Percentiles rank a stretch among this genome's conserved stretches.
These are phyloP conservation scores for Pichia insulana DNA, from an alignment of 805 yeast species.

Conservation along the genomic window DNA sequence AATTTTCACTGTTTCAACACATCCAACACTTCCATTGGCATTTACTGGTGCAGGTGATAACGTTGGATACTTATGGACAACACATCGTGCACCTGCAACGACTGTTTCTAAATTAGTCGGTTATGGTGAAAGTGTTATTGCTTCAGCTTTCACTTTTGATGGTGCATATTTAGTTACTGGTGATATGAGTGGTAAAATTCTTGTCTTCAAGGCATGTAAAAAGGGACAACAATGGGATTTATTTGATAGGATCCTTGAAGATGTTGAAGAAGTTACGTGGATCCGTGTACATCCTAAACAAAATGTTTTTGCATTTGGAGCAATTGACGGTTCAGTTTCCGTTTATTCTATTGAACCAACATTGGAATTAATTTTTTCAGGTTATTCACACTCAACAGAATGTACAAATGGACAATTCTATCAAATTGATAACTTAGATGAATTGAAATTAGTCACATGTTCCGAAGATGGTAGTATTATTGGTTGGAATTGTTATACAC, in stretches of 20 bases:
- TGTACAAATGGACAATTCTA: conserved; percentile 76
- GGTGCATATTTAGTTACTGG: conserved; percentile 81
- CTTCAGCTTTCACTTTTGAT: conserved; percentile 75
- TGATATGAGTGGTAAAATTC: conserved; percentile 87
- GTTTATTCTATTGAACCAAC: conserved; percentile 66
- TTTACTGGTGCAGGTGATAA: conserved; percentile 96
- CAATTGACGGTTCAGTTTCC: conserved; percentile 90
- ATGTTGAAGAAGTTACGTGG: conserved; percentile 88
- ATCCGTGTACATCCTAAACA: conserved; percentile 69
- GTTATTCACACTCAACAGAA: conserved; percentile 72
- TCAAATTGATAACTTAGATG: conserved; percentile 46
- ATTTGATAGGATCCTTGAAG: conserved; percentile 41
- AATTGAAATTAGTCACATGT: conserved; percentile 58
- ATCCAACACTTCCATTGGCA: conserved; percentile 78
- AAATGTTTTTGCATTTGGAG: conserved; percentile 81
- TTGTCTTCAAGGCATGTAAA: conserved; percentile 60
- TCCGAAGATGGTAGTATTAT: conserved; percentile 83
- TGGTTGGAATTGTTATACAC: conserved; percentile 84
- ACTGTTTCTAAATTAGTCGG: conserved; percentile 69
- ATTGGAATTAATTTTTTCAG: conserved; percentile 65
- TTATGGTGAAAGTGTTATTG: conserved; percentile 80
- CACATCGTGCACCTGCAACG: conserved; percentile 77
- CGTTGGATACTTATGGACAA: conserved; percentile 84
- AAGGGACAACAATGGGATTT: conserved; percentile 80
- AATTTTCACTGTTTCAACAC: conserved; percentile 69